Evolutionary conservation across 257 asterid species (phyloP), one percentile per base, ranked within the genome.

Genomic region (Penstemon davidsonii): DNA sequence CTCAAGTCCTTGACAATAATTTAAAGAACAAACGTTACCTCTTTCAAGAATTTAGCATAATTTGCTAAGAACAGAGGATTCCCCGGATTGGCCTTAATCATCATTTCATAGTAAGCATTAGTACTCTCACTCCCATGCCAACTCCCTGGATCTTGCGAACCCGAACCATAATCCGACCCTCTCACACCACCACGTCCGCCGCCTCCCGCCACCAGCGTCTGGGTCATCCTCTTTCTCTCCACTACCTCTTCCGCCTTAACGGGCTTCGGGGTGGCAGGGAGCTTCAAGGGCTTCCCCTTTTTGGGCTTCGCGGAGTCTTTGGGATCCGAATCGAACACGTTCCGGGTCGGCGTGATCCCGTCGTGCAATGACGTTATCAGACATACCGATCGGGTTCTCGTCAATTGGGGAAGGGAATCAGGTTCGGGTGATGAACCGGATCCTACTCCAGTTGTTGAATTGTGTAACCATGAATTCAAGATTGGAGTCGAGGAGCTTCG

Each of bases 1-100:
- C 4, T 55, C 4, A 46, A 38, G 59, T 25, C 33, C 33, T 25
- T 25, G 2, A 25, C 33, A 25, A 25, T 10, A 8, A 56, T 7
- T 4, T 8, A 58, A 9, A 0, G 13, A 42, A 2, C 13, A 39
- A 58, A 3, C 4, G 0, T 3, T 80, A 85, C 97, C 94, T 89
- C 94, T 79, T 89, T 91, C 72, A 89, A 76, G 79, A 81, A 89
- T 60, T 75, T 84, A 65, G 98, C 96, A 73, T 91, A 91, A 78
- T 91, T 91, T 15, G 94, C 83, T 0, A 91, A 81, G 62, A 91
- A 69, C 4, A 91, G 86, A 52, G 95, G 72, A 68, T 91, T 91
- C 33, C 79, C 82, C 0, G 95, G 95, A 64, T 89, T 88, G 6
- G 92, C 87, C 68, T 74, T 73, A 0, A 91, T 81, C 96, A 91